phyloP scores from a whole-genome alignment of 176 grass and related monocot species.

The Pharus latifolius region DNA sequence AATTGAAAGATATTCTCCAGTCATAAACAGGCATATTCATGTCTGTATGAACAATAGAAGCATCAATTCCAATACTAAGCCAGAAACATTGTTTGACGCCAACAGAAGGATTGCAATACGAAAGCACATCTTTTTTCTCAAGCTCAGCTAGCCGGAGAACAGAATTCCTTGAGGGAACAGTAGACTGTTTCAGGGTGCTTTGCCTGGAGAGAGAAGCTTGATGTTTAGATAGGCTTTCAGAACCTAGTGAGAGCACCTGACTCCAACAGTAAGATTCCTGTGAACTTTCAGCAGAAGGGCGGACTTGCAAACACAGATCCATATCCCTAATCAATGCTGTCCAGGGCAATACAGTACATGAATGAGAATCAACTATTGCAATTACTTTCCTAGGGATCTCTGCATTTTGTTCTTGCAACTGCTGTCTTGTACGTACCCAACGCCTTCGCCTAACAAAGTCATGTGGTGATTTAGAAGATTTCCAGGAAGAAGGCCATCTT shows the following conservation, averaged over 20 bases:
- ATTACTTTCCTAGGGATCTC: slow-evolving; percentile 60
- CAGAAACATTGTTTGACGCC: slow-evolving; percentile 59
- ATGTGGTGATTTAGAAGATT: slow-evolving; percentile 59
- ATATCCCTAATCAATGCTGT: slow-evolving; percentile 53
- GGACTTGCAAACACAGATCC: slow-evolving; percentile 84
- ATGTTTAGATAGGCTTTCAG: slow-evolving; percentile 40
- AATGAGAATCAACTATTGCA: slow-evolving; percentile 62
- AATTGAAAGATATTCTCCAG: slow-evolving; percentile 94
- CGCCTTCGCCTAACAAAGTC: slow-evolving; percentile 79
- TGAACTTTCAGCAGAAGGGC: slow-evolving; percentile 56
- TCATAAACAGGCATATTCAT: slow-evolving; percentile 80
- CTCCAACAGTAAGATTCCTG: slow-evolving; percentile 68
- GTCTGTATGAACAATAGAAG: slow-evolving; percentile 85
- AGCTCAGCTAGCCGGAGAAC: slow-evolving; percentile 80
- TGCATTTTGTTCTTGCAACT: slow-evolving; percentile 32
- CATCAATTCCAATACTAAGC: slow-evolving; percentile 79
- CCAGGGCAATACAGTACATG: slow-evolving; percentile 74
- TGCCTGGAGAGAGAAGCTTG: slow-evolving; percentile 56
- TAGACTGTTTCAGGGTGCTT: slow-evolving; percentile 40
- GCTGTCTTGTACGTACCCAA: slow-evolving; percentile 67
- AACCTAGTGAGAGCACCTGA: slow-evolving; percentile 57
- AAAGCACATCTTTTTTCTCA: slow-evolving; percentile 84
- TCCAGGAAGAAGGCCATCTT: slow-evolving; percentile 73
- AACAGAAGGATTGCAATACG: slow-evolving; percentile 42
- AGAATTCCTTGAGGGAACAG: slow-evolving; percentile 31